Evolutionary conservation across 306 rosid genomes (phyloP).

Genomic region (Quercus robur): DNA sequence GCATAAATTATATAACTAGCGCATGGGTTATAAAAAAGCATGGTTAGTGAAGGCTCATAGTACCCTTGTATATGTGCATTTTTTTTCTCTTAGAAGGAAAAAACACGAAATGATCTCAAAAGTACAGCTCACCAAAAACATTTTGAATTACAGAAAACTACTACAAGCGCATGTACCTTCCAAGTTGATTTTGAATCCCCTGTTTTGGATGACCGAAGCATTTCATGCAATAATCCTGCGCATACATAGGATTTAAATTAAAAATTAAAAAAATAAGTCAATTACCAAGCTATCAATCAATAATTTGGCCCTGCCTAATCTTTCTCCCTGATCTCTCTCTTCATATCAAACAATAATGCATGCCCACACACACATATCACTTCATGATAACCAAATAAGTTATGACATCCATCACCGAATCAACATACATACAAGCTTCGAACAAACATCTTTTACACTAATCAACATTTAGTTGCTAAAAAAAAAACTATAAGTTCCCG

Average conservation of each 20-base stretch:
- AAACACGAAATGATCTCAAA: not conserved
- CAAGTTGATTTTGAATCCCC: conserved; percentile 91
- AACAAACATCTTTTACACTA: not conserved
- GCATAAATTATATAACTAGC: not conserved
- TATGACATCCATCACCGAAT: not conserved
- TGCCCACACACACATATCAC: no score
- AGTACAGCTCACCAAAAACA: not conserved
- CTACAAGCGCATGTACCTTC: conserved; percentile 58
- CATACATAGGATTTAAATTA: conserved; percentile 11
- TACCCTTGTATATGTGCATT: not conserved
- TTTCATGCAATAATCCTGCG: conserved; percentile 82
- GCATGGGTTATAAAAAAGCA: not conserved
- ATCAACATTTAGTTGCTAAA: not conserved
- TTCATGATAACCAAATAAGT: not conserved
- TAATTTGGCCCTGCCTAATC: not conserved
- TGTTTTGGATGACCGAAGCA: conserved; percentile 78
- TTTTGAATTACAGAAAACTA: conserved; percentile 2
- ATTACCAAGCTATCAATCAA: not conserved
- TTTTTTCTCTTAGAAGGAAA: not conserved
- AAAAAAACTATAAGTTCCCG: not conserved
- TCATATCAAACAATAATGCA: not conserved
- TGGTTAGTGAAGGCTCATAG: not conserved
- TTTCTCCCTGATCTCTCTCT: not conserved
- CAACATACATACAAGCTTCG: not conserved
- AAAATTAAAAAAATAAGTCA: not conserved